Evolutionary conservation across 495 filamentous ascomycete species (phyloP).

Genomic region (Viridothelium virens): DNA sequence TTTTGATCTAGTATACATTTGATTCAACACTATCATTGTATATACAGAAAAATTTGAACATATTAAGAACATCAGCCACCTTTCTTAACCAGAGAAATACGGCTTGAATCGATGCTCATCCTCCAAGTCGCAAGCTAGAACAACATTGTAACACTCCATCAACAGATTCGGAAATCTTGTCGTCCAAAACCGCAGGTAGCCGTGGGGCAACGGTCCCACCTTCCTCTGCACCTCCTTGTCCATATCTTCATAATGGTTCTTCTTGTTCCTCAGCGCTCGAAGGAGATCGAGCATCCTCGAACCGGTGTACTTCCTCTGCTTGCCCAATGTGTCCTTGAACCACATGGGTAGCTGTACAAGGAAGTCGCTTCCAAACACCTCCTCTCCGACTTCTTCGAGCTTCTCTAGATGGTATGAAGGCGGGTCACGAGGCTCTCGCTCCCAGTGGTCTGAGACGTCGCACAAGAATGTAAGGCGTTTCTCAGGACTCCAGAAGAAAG

Average conservation of each 20-base stretch:
- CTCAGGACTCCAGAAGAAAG: constrained; percentile 89
- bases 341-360: constrained; percentile 63
- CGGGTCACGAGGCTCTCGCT: constrained; percentile 77
- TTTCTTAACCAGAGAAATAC: constrained; percentile 45
- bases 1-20: no score
- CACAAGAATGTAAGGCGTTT: constrained; percentile 85
- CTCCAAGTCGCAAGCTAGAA: constrained; percentile 58
- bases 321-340: constrained; percentile 80
- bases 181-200: constrained; percentile 84
- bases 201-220: constrained; percentile 58
- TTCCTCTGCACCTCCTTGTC: constrained; percentile 34
- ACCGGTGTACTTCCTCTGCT: constrained; percentile 92
- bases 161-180: constrained; percentile 71
- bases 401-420: constrained; percentile 56
- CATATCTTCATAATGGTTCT: constrained; percentile 42
- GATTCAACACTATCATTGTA: not conserved
- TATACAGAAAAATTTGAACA: not conserved
- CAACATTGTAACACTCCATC: constrained; percentile 68
- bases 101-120: constrained; percentile 64
- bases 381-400: constrained; percentile 50
- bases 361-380: constrained; percentile 65
- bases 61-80: not conserved
- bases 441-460: constrained; percentile 90
- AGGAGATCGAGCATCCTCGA: constrained; percentile 74
- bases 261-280: constrained; percentile 87